Evolutionary conservation across 2,329 filamentous ascomycete genomes (phyloP), one percentile per base, ranked within the genome.

Genomic region (Fusarium sp.): DNA sequence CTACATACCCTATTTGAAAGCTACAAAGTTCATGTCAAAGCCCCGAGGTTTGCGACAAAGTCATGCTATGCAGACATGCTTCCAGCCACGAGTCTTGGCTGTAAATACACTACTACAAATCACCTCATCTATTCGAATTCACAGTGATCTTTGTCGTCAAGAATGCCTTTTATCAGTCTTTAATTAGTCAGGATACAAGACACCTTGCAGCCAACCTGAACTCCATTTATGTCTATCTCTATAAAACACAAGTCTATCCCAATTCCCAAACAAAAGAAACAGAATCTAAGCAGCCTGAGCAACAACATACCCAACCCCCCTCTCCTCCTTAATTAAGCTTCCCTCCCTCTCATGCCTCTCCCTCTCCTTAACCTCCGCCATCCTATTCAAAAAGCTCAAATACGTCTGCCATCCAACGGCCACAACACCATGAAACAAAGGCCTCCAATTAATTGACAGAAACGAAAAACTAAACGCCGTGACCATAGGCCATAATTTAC

Each of bases 371-470:
- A 75, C 35, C 79, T 94, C 93, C 3, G 93, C 93, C 68, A 85
- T 84, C 76, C 91, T 87, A 76, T 97, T 97, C 76, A 97, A 81
- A 80, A 90, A 92, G 73, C 91, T 93, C 74, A 98, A 78, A 84
- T 97, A 98, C 2, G 93, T 94, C 86, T 97, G 95, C 95, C 95
- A 98, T 0, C 92, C 93, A 55, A 97, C 91, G 2, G 93, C 93
- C 71, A 97, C 87, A 10, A 92, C 83, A 2, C 93, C 93, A 0
- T 92, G 89, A 74, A 97, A 96, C 18, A 97, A 87, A 74, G 90
- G 93, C 54, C 95, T 86, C 80, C 93, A 95, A 77, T 95, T 90
- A 50, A 94, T 85, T 30, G 91, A 89, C 7, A 98, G 84, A 76
- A 93, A 96, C n/a, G 92, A 90, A 77, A 98, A 97, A 80, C 87